A percentile compares a stretch with the other conserved stretches of the same genome.
phyloP scores from a whole-genome alignment of 164 flowering plant genomes.

The Stephania japonica region DNA sequence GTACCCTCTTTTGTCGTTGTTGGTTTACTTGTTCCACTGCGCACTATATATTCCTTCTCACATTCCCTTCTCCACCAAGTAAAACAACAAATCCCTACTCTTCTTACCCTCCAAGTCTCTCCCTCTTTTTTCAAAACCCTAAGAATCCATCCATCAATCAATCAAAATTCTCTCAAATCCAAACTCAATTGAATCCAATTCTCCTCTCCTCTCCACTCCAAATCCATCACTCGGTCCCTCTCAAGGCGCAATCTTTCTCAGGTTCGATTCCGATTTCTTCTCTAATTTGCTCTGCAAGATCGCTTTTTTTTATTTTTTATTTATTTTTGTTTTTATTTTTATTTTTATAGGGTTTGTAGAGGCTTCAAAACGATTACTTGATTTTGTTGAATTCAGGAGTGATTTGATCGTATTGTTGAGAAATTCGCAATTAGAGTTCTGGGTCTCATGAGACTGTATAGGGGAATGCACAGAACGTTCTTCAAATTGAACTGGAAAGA shows the following conservation, averaged over 20 bases:
- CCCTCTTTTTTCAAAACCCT: not conserved
- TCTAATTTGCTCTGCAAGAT: too few relatives aligned
- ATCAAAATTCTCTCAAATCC: not conserved
- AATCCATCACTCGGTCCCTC: not conserved
- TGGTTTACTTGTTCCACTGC: not conserved
- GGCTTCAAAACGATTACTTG: not conserved
- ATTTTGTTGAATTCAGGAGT: not conserved
- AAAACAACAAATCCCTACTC: not conserved
- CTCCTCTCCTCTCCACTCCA: not conserved
- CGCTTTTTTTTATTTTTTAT: too few relatives aligned
- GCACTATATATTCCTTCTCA: too few relatives aligned
- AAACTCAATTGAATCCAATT: not conserved
- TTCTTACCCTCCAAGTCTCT: not conserved
- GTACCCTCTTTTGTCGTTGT: not conserved
- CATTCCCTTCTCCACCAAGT: not conserved
- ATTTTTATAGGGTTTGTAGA: too few relatives aligned
- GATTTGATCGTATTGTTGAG: not conserved
- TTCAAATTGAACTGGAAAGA: slow-evolving; percentile 48
- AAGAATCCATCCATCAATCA: not conserved
- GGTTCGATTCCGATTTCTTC: not conserved
- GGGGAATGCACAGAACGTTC: slow-evolving; percentile 96
- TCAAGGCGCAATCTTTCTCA: not conserved
- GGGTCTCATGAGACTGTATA: slow-evolving; percentile 90
- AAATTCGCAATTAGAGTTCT: slow-evolving; percentile 1
- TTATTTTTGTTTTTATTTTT: too few relatives aligned